Evolutionary conservation across 1,139 yeast genomes (phyloP), one percentile per base, ranked within the genome.

Genomic region (Blastobotrys buckinghamii): DNA sequence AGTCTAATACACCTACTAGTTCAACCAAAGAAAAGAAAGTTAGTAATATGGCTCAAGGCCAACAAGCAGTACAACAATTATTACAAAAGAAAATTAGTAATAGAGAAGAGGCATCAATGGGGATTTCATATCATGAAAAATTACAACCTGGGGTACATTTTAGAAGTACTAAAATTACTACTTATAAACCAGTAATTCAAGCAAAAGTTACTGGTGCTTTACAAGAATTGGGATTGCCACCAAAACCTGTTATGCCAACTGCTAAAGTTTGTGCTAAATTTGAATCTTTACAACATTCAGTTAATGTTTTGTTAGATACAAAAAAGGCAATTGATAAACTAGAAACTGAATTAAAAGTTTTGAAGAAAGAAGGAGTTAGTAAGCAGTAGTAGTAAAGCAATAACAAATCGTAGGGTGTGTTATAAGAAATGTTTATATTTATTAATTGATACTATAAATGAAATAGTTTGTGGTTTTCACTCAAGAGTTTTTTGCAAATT

Each of bases 181-280:
- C 81, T 1, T 78, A 76, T 59, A 82, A 82, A 57, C 85, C 85
- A 12, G 75, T 92, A 0, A 79, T 87, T 6, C 89, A 90, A 59
- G 78, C 84, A 44, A 87, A 88, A 55, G 87, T 90, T 8, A 74
- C 76, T 49, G 76, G 79, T n/a, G 75, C 82, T 5, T 68, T 92
- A 53, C 85, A 82, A 51, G 98, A 92, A 61, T 69, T 92, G 54
- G 92, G 83, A 15, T 70, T 92, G 22, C 82, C 95, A 59, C 58
- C 70, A 29, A 81, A 85, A 55, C 97, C 98, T 0, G 81, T 82
- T 0, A 84, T 94, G 85, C 95, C 96, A 2, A 87, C 98, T 0
- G 79, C 85, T 39, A 80, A 76, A 51, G 89, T 94, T 1, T 79
- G 88, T 68, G 76, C 82, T 9, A 82, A 80, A 61, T 90, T 85